Base-by-base conservation (phyloP, 2,329 filamentous ascomycete genomes). In the Zelopaecilomyces penicillatus region DNA sequence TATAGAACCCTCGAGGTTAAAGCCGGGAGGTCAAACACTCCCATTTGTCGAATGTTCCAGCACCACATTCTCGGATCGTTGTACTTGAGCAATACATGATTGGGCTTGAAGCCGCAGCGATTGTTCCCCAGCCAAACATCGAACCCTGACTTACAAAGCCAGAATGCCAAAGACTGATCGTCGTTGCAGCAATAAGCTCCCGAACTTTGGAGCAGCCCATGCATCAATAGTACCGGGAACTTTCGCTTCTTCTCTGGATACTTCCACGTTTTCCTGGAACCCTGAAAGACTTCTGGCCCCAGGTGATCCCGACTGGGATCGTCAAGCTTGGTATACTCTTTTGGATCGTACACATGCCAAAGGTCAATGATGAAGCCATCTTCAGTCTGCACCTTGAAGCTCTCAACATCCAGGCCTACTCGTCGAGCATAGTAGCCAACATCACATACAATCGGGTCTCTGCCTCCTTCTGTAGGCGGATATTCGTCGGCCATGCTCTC, bases 71-170 rank as follows among this genome's bases (percentile, higher is more conserved):
- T 78, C 2, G 91, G 90, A 58, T 97, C 91, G 3, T 69, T 69
- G 52, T 85, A 81, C 2, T 78, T 66, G 34, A 96, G 75, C 26
- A 82, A 65, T 3, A 74, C 76, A 59, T 97, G 91, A 51, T 81
- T 77, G 0, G 91, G 90, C 0, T 76, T 70, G 64, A 93, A 88
- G 1, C 90, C 90, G 58, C 89, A 95, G 19, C 91, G 78, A 59
- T 95, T 96, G 66, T 95, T 95, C 4, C 91, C 91, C 11, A 96
- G 73, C 90, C 90, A 97, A 34, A 97, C 87, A 61, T 97, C 91
- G 63, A 88, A 96, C 1, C 90, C 90, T 0, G 85, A 82, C 65
- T 95, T 95, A 64, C 86, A 89, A 6, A 97, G 80, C 68, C 84
- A 95, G 65, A 96, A 96, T 1, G 91, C 90, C 6, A 96, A 74